Base-by-base conservation (phyloP, 495 filamentous ascomycete species). In the Coniosporium apollinis region DNA sequence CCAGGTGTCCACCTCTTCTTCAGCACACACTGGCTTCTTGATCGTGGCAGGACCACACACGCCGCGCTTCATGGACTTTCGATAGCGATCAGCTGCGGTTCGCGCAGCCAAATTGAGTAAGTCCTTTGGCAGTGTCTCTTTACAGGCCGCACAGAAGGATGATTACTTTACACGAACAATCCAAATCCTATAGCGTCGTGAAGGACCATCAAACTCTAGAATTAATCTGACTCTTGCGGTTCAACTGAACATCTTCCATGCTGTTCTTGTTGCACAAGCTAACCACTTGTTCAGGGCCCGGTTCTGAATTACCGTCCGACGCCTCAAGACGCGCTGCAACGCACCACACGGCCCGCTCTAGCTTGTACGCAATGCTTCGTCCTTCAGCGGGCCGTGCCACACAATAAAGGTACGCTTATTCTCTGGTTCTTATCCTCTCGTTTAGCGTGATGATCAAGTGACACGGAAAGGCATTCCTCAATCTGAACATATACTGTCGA, bases 381-480 rank as follows among this genome's bases (percentile, higher is more conserved):
- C 24, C 8, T 8, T 26, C 8, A 13, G 13, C 13, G 24, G 24
- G 24, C 24, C 8, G 17, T 32, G 8, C 18, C 8, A n/a, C 30
- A 8, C 30, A 28, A 35, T 33, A 74, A 80, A 79, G 75, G 73
- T 77, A 74, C 42, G 64, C 30, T 19, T 32, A 17, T 16, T n/a
- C 11, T 19, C 17, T 13, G n/a, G 1, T 14, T 32, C 30, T 8
- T 32, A 26, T 8, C 7, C 24, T 26, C 7, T 8, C 7, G 24
- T 7, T 26, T 7, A 26, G 24, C 24, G 63, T 89, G 78, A 89
- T 94, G 83, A 94, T 73, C 58, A 70, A 67, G 63, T 64, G 68
- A 85, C 75, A 76, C 65, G 73, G 72, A 77, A 73, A 83, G 81
- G 85, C 82, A 92, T 92, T 92, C 85, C 85, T 94, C 85, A 76